Percentiles rank a stretch among this genome's conserved stretches.
phyloP scores from a whole-genome alignment of 352 stramenopile species.

The Peronospora destructor region DNA sequence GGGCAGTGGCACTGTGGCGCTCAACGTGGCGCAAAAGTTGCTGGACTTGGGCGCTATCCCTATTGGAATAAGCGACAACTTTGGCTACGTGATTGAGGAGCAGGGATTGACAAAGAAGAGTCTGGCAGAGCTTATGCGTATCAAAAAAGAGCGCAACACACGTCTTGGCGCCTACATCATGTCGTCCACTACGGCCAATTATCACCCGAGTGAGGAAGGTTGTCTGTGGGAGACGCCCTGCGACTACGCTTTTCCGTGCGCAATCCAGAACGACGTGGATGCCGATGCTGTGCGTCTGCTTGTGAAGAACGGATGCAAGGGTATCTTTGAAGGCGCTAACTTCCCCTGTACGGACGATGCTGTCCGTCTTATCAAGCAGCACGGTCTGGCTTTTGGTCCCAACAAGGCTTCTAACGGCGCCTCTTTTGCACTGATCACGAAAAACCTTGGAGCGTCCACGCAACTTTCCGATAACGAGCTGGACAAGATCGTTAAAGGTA shows the following conservation, averaged over 20 bases:
- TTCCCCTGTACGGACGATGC: slow-evolving; percentile 76
- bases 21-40: slow-evolving; percentile 92
- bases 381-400: slow-evolving; percentile 72
- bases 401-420: slow-evolving; percentile 83
- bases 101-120: slow-evolving; percentile 76
- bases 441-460: slow-evolving; percentile 43
- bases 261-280: slow-evolving; percentile 91
- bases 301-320: slow-evolving; percentile 86
- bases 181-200: slow-evolving; percentile 82
- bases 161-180: slow-evolving; percentile 84
- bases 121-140: slow-evolving; percentile 63
- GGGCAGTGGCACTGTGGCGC: slow-evolving; percentile 90
- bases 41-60: slow-evolving; percentile 93
- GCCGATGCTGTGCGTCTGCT: slow-evolving; percentile 59
- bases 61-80: slow-evolving; percentile 94
- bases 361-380: slow-evolving; percentile 77
- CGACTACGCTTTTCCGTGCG: slow-evolving; percentile 95
- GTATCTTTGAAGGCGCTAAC: slow-evolving; percentile 83
- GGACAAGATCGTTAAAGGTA: slow-evolving; percentile 69
- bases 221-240: slow-evolving; percentile 88
- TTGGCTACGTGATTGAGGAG: slow-evolving; percentile 93
- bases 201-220: slow-evolving; percentile 70
- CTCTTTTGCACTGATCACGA: slow-evolving; percentile 64
- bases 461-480: slow-evolving; percentile 54
- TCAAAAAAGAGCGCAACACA: slow-evolving; percentile 78